Evolutionary conservation across 2,329 filamentous ascomycete genomes (phyloP).

Genomic region (Parascedosporium putredinis): DNA sequence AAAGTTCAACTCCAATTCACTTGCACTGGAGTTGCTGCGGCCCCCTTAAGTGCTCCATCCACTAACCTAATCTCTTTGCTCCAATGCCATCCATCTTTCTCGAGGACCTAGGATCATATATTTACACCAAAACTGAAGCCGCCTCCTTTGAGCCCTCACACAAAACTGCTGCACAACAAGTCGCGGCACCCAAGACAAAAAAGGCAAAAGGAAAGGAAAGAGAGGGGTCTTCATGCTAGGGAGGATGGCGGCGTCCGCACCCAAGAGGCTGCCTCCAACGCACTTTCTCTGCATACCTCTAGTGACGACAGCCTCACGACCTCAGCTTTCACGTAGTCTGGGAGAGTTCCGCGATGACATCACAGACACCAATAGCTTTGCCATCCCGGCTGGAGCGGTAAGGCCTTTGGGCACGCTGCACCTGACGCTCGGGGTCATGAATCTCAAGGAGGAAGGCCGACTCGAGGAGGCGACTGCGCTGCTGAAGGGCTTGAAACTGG

Average conservation of each 20-base stretch:
- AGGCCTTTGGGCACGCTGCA: conserved; percentile 73
- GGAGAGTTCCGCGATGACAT: conserved; percentile 51
- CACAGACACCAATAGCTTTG: conserved; percentile 34
- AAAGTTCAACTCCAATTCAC: too few relatives aligned
- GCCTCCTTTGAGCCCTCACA: too few relatives aligned
- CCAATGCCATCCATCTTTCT: too few relatives aligned
- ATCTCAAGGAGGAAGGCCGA: conserved; percentile 41
- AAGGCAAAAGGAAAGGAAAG: too few relatives aligned
- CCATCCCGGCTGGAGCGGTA: conserved; percentile 50
- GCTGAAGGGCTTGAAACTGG: conserved; percentile 26
- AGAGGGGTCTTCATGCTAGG: too few relatives aligned
- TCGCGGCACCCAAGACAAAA: too few relatives aligned
- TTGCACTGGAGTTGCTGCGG: too few relatives aligned
- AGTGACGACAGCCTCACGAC: conserved; percentile 46
- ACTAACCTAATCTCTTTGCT: too few relatives aligned
- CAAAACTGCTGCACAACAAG: too few relatives aligned
- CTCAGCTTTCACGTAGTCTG: conserved; percentile 55
- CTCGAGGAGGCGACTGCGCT: conserved; percentile 31
- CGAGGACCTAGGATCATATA: too few relatives aligned
- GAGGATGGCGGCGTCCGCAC: conserved; percentile 1
- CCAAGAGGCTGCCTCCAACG: conserved; percentile 37
- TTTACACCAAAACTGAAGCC: too few relatives aligned
- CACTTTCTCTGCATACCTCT: conserved; percentile 74
- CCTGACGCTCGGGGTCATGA: conserved; percentile 81
- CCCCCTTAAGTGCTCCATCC: too few relatives aligned